Evolutionary conservation across 352 stramenopile genomes (phyloP), one percentile per base, ranked within the genome.

Genomic region (Phytophthora pini): DNA sequence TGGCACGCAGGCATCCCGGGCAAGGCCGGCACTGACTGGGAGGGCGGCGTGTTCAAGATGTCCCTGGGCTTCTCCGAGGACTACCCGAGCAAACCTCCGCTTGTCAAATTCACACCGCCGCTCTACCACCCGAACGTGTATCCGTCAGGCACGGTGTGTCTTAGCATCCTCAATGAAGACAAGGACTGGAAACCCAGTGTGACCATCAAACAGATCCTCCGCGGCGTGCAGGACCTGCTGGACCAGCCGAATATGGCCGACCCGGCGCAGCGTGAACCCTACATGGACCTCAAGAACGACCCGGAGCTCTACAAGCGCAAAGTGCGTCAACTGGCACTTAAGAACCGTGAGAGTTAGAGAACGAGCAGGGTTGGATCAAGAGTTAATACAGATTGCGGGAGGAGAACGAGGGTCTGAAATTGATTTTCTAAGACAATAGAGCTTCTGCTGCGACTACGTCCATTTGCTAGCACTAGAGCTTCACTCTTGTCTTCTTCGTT

Each of bases 151-250:
- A 99, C 97, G 3, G 97, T 99, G 48, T 99, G 98, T 77, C 77
- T 99, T 24, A 98, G 89, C 67, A 99, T 99, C 68, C 65, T 99
- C 38, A 99, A 99, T 73, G 98, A 99, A 82, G 98, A 99, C 82
- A 97, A 99, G 74, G 97, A 97, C 71, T 99, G 98, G 98, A 97
- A 98, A 72, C 97, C 97, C 24, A 97, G 95, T 22, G 93, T 98
- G 54, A 98, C 93, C n/a, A 95, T 98, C 76, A 97, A 98, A 68
- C 97, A 99, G 82, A 98, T 99, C 70, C 84, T 99, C 57, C 93
- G 99, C 73, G 97, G 97, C 51, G 98, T 99, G 66, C 93, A 98
- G 57, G 89, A 97, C 70, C 72, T 97, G 56, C 68, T 97, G 50
- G 85, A 95, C 69, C 83, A 87, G 54, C 89, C 89, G 26, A 97